Conservation (phyloP, 768 basidiomycete species). For the Punctularia strigosozonata region DNA sequence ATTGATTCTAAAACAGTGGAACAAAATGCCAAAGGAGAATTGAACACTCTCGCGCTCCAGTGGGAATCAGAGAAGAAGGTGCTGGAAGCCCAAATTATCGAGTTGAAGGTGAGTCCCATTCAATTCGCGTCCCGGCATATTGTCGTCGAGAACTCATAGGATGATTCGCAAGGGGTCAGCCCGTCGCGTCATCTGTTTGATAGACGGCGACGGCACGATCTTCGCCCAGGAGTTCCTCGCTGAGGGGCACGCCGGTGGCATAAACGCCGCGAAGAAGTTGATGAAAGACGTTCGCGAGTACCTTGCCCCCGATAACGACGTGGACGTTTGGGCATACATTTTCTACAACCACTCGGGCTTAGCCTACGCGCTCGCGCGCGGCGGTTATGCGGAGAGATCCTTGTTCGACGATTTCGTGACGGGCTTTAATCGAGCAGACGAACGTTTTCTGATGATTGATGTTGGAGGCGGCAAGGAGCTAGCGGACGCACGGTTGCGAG, state of each 20-base stretch:
- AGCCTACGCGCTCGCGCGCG: conserved; percentile 31
- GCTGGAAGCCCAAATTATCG: too few relatives aligned
- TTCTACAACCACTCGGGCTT: conserved; percentile 56
- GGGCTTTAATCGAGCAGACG: conserved; percentile 61
- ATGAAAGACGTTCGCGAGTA: conserved; percentile 18
- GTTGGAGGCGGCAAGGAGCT: conserved; percentile 64
- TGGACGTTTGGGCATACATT: conserved; percentile 48
- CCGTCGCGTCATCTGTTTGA: conserved; percentile 29
- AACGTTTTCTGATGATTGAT: conserved; percentile 58
- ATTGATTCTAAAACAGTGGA: too few relatives aligned
- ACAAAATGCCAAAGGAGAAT: too few relatives aligned
- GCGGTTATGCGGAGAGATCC: conserved; percentile 19
- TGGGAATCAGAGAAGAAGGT: too few relatives aligned
- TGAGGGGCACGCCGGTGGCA: conserved; percentile 47
- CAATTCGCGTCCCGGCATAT: too few relatives aligned
- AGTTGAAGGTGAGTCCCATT: too few relatives aligned
- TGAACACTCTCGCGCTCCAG: too few relatives aligned
- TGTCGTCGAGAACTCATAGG: too few relatives aligned
- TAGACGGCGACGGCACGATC: conserved; percentile 58
- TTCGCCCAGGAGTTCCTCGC: conserved; percentile 41
- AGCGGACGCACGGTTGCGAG: conserved; percentile 67
- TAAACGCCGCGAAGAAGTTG: conserved; percentile 38
- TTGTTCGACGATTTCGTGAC: conserved; percentile 53
- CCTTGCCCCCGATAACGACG: conserved; percentile 12
- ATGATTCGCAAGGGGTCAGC: conserved; percentile 20